These are phyloP conservation scores for Boletus bicolor DNA, from an alignment of 768 basidiomycete species.

Conservation along the genomic window DNA sequence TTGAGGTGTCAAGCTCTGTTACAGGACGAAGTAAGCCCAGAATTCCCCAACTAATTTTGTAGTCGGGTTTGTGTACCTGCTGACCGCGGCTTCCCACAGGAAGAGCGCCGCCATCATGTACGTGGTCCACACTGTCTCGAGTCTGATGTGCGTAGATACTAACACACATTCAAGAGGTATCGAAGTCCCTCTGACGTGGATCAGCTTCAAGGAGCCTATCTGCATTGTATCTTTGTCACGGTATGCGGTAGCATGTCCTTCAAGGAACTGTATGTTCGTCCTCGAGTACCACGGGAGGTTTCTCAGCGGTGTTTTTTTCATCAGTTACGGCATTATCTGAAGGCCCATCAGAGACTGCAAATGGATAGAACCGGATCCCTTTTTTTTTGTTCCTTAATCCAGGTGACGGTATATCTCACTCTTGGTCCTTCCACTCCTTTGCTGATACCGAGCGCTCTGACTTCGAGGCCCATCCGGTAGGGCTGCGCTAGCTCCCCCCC, in stretches of 20 bases:
- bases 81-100: not conserved
- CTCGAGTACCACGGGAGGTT: not conserved
- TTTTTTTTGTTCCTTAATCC: not conserved
- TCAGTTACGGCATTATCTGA: slow-evolving; percentile 7
- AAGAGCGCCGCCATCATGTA: too few species aligned
- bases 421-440: slow-evolving; percentile 9
- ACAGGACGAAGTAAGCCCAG: not conserved
- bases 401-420: not conserved
- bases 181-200: not conserved
- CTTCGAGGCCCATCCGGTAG: not conserved
- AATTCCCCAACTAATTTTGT: not conserved
- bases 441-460: not conserved
- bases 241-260: not conserved
- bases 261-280: not conserved
- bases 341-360: not conserved
- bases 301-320: not conserved
- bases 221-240: not conserved
- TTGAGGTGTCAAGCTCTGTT: too few species aligned
- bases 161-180: not conserved
- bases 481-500: not conserved
- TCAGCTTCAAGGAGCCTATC: not conserved
- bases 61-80: not conserved
- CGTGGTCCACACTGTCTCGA: not conserved
- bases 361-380: not conserved
- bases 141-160: not conserved